Evolutionary conservation across 2,329 filamentous ascomycete species (phyloP).

Genomic region (Ophiostoma tasmaniense): DNA sequence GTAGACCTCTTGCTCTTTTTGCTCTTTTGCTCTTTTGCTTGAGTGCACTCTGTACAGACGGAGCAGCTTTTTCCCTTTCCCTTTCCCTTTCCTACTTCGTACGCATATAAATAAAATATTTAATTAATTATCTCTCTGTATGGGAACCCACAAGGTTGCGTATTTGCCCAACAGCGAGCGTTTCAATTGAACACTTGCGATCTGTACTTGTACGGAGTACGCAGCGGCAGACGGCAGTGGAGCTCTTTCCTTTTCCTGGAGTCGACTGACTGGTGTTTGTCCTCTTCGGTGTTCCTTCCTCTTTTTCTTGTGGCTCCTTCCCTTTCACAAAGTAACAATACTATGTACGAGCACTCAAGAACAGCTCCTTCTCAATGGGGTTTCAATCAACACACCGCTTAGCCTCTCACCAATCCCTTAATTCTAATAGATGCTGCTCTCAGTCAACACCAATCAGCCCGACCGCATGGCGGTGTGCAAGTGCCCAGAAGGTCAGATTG

Average conservation of each 20-base stretch:
- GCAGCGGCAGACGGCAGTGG: slow-evolving; percentile 1
- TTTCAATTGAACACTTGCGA: slow-evolving; percentile 14
- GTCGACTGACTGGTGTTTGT: background rate
- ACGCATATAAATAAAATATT: background rate
- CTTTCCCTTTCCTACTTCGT: background rate
- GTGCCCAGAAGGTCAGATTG: background rate
- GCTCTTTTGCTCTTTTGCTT: background rate
- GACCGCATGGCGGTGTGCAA: background rate
- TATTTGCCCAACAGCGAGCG: slow-evolving; percentile 12
- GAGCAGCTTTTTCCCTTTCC: background rate
- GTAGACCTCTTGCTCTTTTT: background rate
- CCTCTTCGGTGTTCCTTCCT: background rate
- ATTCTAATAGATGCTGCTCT: background rate
- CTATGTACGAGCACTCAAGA: too few relatives aligned
- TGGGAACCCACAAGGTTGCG: background rate
- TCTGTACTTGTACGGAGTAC: background rate
- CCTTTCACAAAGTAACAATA: too few relatives aligned
- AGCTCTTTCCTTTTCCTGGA: background rate
- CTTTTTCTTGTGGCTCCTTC: background rate
- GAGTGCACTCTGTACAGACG: background rate
- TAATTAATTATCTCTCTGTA: background rate
- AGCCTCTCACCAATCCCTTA: background rate
- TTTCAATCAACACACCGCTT: background rate
- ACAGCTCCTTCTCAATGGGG: background rate
- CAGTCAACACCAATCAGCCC: background rate